Conservation (phyloP, 2,329 filamentous ascomycete species). For the Teratosphaeria viscida region DNA sequence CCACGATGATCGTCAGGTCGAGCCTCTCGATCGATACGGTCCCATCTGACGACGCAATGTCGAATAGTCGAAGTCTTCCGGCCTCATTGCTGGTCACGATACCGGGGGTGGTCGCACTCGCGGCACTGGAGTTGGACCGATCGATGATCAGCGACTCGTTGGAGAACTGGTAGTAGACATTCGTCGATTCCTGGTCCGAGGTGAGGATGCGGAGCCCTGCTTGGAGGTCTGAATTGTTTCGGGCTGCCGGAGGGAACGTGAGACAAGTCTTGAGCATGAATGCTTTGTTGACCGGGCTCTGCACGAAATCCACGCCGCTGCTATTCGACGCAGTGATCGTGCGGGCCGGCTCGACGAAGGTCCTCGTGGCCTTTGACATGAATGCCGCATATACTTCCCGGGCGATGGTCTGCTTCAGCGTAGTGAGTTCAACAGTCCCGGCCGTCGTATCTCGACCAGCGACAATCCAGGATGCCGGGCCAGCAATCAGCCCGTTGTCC, state of each 20-base stretch:
- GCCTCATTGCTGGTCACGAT: slow-evolving; percentile 4
- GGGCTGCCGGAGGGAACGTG: slow-evolving; percentile 27
- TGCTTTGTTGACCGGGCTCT: slow-evolving; percentile 27
- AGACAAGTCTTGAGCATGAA: slow-evolving; percentile 30
- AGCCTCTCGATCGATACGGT: slow-evolving; percentile 27
- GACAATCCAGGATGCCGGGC: not conserved
- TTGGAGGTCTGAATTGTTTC: slow-evolving; percentile 23
- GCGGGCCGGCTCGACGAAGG: slow-evolving; percentile 8
- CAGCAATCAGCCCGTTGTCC: slow-evolving; percentile 28
- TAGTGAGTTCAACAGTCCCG: slow-evolving; percentile 26
- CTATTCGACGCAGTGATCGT: not conserved
- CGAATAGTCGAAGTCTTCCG: slow-evolving; percentile 26
- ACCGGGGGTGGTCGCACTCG: slow-evolving; percentile 26
- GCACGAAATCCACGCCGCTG: slow-evolving; percentile 6
- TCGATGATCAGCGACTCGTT: slow-evolving; percentile 36
- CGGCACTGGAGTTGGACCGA: slow-evolving; percentile 32
- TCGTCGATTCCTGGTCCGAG: slow-evolving; percentile 31
- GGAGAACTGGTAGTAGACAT: slow-evolving; percentile 36
- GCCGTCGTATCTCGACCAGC: not conserved
- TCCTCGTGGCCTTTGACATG: slow-evolving; percentile 15
- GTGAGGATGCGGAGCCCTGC: slow-evolving; percentile 34
- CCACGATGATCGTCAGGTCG: slow-evolving; percentile 33
- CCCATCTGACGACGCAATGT: slow-evolving; percentile 21
- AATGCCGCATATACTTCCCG: slow-evolving; percentile 28
- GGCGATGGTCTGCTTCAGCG: slow-evolving; percentile 30